These are phyloP conservation scores for Talaromyces nanjingensis DNA, from an alignment of 495 filamentous ascomycete genomes.

Conservation along the genomic window DNA sequence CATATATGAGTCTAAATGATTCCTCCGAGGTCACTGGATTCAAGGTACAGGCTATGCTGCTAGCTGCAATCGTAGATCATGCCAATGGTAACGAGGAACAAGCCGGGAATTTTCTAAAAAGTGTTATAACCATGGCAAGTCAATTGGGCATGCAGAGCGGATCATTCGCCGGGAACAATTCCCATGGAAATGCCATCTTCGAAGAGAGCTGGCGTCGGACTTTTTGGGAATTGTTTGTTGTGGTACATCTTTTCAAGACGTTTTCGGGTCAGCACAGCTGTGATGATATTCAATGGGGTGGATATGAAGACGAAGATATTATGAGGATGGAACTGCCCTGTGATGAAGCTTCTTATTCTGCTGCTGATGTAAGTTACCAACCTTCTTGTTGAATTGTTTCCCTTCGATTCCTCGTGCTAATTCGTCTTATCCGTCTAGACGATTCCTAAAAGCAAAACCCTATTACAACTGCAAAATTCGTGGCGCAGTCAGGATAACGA, in stretches of 20 bases:
- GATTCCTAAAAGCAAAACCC: background rate
- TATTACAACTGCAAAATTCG: background rate
- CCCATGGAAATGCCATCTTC: constrained; percentile 38
- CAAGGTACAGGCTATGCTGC: constrained; percentile 62
- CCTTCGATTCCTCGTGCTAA: background rate
- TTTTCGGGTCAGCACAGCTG: background rate
- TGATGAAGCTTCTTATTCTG: constrained; percentile 13
- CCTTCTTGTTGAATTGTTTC: background rate
- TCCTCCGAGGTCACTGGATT: constrained; percentile 50
- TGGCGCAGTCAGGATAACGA: background rate
- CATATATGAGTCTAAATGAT: constrained; percentile 35
- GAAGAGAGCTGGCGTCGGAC: constrained; percentile 73
- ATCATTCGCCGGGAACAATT: constrained; percentile 26
- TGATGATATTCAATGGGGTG: constrained; percentile 1
- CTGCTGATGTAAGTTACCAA: background rate
- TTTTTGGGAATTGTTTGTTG: constrained; percentile 76
- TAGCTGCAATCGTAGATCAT: constrained; percentile 63
- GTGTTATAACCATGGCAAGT: constrained; percentile 58
- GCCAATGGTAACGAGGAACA: constrained; percentile 53
- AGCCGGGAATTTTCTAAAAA: constrained; percentile 51
- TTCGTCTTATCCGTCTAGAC: background rate
- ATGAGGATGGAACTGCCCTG: constrained; percentile 19
- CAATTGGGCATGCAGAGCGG: constrained; percentile 60
- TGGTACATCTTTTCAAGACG: constrained; percentile 24
- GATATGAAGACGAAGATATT: background rate